Conservation (phyloP, 192 early-diverging fungal genomes). For the Ramicandelaber brevisporus region DNA sequence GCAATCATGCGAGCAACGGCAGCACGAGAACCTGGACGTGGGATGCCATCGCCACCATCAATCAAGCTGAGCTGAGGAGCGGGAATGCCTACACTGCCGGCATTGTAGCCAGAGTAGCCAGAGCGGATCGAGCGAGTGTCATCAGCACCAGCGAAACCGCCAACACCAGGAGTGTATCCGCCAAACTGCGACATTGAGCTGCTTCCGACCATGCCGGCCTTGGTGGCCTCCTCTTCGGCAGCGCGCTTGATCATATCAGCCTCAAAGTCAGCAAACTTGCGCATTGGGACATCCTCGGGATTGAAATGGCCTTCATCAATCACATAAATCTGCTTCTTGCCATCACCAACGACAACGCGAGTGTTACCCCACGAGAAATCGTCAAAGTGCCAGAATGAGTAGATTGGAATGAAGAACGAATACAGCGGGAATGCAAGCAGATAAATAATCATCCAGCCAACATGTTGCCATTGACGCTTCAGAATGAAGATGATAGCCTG, state of each 20-base stretch:
- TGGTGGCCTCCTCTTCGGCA: too few species aligned
- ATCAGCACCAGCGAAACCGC: too few species aligned
- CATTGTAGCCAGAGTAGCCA: too few species aligned
- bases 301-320: constrained; percentile 62
- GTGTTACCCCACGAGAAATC: constrained; percentile 99
- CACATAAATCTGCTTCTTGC: constrained; percentile 30
- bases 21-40: too few species aligned
- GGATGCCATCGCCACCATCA: too few species aligned
- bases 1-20: too few species aligned
- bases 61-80: too few species aligned
- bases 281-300: constrained; percentile 57
- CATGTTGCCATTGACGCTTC: constrained; percentile 53
- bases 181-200: too few species aligned
- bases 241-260: constrained; percentile 50
- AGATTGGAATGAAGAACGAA: constrained; percentile 74
- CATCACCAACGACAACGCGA: constrained; percentile 47
- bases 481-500: constrained; percentile 64
- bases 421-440: constrained; percentile 78
- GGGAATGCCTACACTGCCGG: too few species aligned
- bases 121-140: too few species aligned
- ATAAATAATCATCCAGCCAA: constrained; percentile 72
- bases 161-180: too few species aligned
- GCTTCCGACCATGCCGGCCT: too few species aligned
- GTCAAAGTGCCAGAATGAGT: constrained; percentile 97
- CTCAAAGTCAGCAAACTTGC: constrained; percentile 74